Conservation (phyloP, 495 filamentous ascomycete genomes). For the Daldinia concentrica region DNA sequence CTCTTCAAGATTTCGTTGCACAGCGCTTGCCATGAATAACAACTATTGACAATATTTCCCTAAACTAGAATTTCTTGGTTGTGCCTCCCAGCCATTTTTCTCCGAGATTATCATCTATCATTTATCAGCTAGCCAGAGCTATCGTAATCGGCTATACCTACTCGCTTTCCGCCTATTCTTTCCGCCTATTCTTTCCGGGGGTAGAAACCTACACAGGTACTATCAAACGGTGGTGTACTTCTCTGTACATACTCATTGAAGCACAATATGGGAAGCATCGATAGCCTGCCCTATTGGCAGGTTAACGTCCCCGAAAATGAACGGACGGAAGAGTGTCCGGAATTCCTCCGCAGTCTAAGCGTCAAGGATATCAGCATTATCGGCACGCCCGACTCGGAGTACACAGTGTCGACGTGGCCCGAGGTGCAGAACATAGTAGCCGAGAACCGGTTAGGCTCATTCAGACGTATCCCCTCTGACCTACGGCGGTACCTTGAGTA, state of each 20-base stretch:
- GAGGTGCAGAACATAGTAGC: slow-evolving; percentile 68
- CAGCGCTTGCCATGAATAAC: slow-evolving; percentile 6
- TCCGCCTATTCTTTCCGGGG: background rate
- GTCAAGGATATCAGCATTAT: slow-evolving; percentile 70
- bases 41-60: slow-evolving; percentile 36
- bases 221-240: background rate
- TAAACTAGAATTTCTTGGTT: background rate
- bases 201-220: background rate
- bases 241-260: background rate
- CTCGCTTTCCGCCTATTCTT: background rate
- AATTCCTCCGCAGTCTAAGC: slow-evolving; percentile 66
- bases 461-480: slow-evolving; percentile 77
- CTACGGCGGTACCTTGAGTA: slow-evolving; percentile 76
- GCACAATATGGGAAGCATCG: slow-evolving; percentile 44
- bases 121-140: background rate
- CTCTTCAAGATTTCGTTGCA: background rate
- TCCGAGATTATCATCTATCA: background rate
- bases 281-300: slow-evolving; percentile 75
- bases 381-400: slow-evolving; percentile 69
- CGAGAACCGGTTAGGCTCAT: slow-evolving; percentile 74
- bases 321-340: slow-evolving; percentile 72
- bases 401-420: slow-evolving; percentile 67
- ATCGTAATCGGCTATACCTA: background rate
- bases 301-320: slow-evolving; percentile 73
- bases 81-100: background rate